Base-by-base conservation (phyloP, 805 yeast species). In the Zygoascus flipseniorum region DNA sequence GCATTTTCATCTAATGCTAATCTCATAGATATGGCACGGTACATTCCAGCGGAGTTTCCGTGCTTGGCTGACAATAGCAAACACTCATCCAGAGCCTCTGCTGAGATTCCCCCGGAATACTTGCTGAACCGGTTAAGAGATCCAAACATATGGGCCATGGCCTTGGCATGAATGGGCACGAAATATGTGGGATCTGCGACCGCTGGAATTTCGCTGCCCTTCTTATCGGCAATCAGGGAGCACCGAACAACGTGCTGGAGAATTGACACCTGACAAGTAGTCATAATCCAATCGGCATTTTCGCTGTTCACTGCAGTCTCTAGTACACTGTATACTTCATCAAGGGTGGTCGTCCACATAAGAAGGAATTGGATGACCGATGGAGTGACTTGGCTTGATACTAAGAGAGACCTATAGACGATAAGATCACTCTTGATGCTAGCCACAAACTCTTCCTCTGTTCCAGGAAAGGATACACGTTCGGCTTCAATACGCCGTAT, bases 141-240 rank as follows among this genome's bases (percentile, higher is more conserved):
- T 9, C 64, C 66, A 51, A 61, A 60, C 56, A 60, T 54, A 47
- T 62, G 64, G 1, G 66, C 63, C 64, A 61, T 62, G 9, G 59
- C 56, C 9, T 53, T 39, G 14, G 57, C 54, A 35, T 54, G 57
- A 39, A 54, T 46, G 16, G 58, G 60, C 20, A 48, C 47, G 26
- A 49, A 52, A 28, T 51, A 39, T 14, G 23, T 20, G n/a, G 57
- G 57, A 20, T 47, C 41, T 5, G 43, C 56, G 4, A 44, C 45
- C 2, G 43, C 28, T 14, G 43, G 20, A 5, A 13, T 42, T 10
- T 47, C 31, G 23, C 16, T 14, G 5, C 42, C 42, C 31, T 41
- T 43, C 32, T 37, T 43, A 13, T 41, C 32, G n/a, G 19, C 52
- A 19, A n/a, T 26, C 46, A 54, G 18, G 10, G 54, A 49, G 31